Evolutionary conservation across 805 yeast genomes (phyloP), one percentile per base, ranked within the genome.

Genomic region (Nakazawaea wyomingensis): DNA sequence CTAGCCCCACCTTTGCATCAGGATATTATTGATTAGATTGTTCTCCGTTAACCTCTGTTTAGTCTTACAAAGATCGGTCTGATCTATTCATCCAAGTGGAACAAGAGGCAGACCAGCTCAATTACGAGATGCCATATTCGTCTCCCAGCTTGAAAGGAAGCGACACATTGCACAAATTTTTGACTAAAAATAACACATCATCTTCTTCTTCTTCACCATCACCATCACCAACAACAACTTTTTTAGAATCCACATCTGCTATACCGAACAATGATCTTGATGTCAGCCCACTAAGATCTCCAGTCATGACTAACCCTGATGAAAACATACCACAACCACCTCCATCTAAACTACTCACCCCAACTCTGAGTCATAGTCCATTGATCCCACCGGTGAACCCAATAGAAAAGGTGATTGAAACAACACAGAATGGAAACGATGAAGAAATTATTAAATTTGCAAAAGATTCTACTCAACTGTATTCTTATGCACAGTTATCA

Each of bases 401-500:
- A 18, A 19, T 42, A 24, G 37, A 42, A 26, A 37, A 30, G 28
- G n/a, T 18, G 20, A 17, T 45, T 16, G 27, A 21, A 19, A 39
- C 42, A 8, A 28, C 29, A 19, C 38, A 26, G 18, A 28, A 24
- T 27, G 28, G 16, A 1, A 21, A 39, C 11, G 14, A 8, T 3
- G 22, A 37, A 8, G 78, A 81, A 43, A 68, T 84, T 16, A 56
- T 80, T 31, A 73, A 70, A 48, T 82, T 86, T 54, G 88, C 91
- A 4, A 78, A 80, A 20, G 89, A 84, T 51, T 84, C 93, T 10
- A 77, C 93, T 1, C 90, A 85, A 57, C 84, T 95, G 2, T 87
- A 84, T 56, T 85, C 95, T 0, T 87, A 87, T 57, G 87, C 93
- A 3, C 85, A 84, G 42, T 64, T 86, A 44, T 81, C 91, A 1